phyloP scores from a whole-genome alignment of 495 filamentous ascomycete species.

The Podospora pseudoanserina region DNA sequence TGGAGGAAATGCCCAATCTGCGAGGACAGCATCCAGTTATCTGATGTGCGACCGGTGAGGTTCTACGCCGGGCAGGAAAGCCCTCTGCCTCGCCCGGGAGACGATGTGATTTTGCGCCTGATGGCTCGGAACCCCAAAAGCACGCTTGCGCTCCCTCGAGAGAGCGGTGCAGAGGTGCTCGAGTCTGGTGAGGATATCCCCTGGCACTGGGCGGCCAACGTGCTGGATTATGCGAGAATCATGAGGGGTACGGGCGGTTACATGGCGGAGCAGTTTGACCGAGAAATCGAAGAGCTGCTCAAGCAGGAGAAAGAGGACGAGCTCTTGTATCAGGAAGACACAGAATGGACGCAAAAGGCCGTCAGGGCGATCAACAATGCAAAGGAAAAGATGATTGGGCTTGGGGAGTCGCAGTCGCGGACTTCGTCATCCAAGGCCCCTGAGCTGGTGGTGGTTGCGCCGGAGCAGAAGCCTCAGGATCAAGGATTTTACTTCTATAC shows the following conservation, averaged over 20 bases:
- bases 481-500: slow-evolving; percentile 83
- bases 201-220: slow-evolving; percentile 91
- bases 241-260: slow-evolving; percentile 94
- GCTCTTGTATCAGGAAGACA: slow-evolving; percentile 87
- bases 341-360: slow-evolving; percentile 85
- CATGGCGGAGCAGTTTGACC: slow-evolving; percentile 72
- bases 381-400: slow-evolving; percentile 60
- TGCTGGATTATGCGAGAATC: slow-evolving; percentile 89
- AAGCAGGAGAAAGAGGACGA: slow-evolving; percentile 83
- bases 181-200: slow-evolving; percentile 70
- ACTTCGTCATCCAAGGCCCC: slow-evolving; percentile 1
- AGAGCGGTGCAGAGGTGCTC: slow-evolving; percentile 66
- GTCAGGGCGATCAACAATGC: slow-evolving; percentile 64
- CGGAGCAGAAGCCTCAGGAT: slow-evolving; percentile 23
- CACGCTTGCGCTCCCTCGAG: slow-evolving; percentile 81
- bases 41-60: slow-evolving; percentile 83
- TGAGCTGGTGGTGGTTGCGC: background rate
- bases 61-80: slow-evolving; percentile 91
- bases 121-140: slow-evolving; percentile 74
- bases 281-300: slow-evolving; percentile 70
- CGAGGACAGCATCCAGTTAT: slow-evolving; percentile 81
- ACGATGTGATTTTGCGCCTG: slow-evolving; percentile 82
- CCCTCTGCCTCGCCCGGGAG: slow-evolving; percentile 71
- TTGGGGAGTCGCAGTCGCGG: slow-evolving; percentile 23
- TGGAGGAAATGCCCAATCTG: slow-evolving; percentile 98